Percentiles rank a stretch among this genome's conserved stretches.
These are phyloP conservation scores for Gynochthodes officinalis DNA, from an alignment of 257 asterid genomes.

Conservation along the genomic window DNA sequence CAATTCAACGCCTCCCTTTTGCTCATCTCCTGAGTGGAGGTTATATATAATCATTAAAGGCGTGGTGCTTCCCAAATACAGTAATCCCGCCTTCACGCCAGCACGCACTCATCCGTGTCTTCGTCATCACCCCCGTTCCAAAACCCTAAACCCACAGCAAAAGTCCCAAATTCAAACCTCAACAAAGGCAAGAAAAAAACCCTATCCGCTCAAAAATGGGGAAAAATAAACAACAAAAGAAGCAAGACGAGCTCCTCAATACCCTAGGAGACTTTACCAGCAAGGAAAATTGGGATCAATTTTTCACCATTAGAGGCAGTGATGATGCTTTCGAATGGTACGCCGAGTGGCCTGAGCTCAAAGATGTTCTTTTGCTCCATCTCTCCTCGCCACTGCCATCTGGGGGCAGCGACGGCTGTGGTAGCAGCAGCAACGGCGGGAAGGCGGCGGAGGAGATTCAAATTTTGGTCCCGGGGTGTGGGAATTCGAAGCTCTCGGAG, in stretches of 20 bases:
- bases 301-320: slow-evolving; percentile 67
- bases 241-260: slow-evolving; percentile 58
- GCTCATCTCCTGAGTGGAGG: no score
- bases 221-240: slow-evolving; percentile 33
- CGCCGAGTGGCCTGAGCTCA: slow-evolving; percentile 79
- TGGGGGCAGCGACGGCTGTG: neutral
- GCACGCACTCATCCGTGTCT: no score
- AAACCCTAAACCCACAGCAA: slow-evolving; percentile 2
- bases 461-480: slow-evolving; percentile 89
- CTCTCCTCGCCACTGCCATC: slow-evolving; percentile 21
- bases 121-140: no score
- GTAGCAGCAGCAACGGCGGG: slow-evolving; percentile 7
- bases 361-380: slow-evolving; percentile 35
- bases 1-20: no score
- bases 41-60: neutral
- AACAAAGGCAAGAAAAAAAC: no score
- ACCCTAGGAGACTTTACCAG: slow-evolving; percentile 79
- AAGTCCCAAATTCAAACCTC: neutral
- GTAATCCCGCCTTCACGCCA: neutral
- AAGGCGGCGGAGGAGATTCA: slow-evolving; percentile 28
- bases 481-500: slow-evolving; percentile 92
- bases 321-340: slow-evolving; percentile 93
- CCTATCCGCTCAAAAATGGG: slow-evolving; percentile 30
- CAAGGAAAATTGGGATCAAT: slow-evolving; percentile 91
- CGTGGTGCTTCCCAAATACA: neutral